Percentiles rank a stretch among this genome's conserved stretches.
Conservation (phyloP, 2,329 filamentous ascomycete genomes). For the Pseudogymnoascus sp. region DNA sequence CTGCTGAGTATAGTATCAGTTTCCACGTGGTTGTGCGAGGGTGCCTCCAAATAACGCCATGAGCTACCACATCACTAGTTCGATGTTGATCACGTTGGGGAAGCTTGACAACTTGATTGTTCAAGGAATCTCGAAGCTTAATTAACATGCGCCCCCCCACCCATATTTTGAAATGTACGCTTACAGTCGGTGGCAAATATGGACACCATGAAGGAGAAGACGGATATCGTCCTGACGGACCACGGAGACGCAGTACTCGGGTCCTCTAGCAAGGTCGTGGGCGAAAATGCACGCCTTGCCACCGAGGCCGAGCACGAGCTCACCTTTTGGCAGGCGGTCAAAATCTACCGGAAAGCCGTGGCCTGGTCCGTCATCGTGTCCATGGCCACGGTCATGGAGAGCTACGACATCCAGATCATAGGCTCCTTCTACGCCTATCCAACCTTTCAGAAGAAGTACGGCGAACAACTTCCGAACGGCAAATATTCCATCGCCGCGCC, state of each 20-base stretch:
- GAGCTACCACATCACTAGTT: not conserved
- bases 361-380: constrained; percentile 78
- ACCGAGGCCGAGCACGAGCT: constrained; percentile 60
- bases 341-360: constrained; percentile 79
- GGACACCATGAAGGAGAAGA: constrained; percentile 3
- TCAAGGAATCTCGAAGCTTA: not conserved
- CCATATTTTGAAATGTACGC: not conserved
- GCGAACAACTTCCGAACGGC: constrained; percentile 25
- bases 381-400: constrained; percentile 86
- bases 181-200: not conserved
- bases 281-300: constrained; percentile 28
- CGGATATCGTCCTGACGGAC: not conserved
- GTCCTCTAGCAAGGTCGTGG: not conserved
- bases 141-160: not conserved
- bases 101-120: not conserved
- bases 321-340: constrained; percentile 68
- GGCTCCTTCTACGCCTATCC: constrained; percentile 58
- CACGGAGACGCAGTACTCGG: not conserved
- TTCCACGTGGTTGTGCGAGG: not conserved
- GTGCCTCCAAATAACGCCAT: not conserved
- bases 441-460: constrained; percentile 32
- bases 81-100: not conserved
- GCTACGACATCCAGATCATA: constrained; percentile 74
- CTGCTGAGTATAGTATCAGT: not conserved
- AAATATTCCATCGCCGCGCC: constrained; percentile 24